Evolutionary conservation across 176 grass and related monocot genomes (phyloP).

Genomic region (Elaeis guineensis): DNA sequence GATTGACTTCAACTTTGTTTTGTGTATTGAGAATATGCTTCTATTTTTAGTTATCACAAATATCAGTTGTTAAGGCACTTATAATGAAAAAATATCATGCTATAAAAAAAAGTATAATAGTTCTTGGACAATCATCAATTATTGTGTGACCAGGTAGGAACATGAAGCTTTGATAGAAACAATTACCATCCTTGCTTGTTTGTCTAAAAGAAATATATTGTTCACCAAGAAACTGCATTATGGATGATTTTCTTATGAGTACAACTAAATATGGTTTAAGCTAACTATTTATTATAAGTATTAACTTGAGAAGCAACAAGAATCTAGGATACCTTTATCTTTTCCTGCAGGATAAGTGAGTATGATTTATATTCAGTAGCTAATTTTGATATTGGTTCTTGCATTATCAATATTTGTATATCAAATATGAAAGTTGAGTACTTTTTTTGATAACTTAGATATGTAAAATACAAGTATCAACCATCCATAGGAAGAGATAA

Average conservation of each 20-base stretch:
- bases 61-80: too few relatives aligned
- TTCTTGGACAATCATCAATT: too few relatives aligned
- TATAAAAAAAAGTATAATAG: too few relatives aligned
- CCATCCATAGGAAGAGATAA: too few relatives aligned
- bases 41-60: too few relatives aligned
- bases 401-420: background rate
- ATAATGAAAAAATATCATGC: too few relatives aligned
- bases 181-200: background rate
- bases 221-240: background rate
- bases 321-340: background rate
- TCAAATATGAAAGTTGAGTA: too few relatives aligned
- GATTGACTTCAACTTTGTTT: too few relatives aligned
- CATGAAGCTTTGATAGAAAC: constrained; percentile 1
- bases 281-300: background rate
- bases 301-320: background rate
- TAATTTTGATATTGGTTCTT: background rate
- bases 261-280: background rate
- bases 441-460: too few relatives aligned
- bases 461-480: too few relatives aligned
- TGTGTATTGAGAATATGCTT: too few relatives aligned
- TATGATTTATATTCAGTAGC: background rate
- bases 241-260: background rate
- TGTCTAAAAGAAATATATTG: background rate
- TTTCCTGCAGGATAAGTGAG: background rate
- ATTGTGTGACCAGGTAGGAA: background rate